Base-by-base conservation (phyloP, 257 asterid species). In the Dorcoceras hygrometricum region DNA sequence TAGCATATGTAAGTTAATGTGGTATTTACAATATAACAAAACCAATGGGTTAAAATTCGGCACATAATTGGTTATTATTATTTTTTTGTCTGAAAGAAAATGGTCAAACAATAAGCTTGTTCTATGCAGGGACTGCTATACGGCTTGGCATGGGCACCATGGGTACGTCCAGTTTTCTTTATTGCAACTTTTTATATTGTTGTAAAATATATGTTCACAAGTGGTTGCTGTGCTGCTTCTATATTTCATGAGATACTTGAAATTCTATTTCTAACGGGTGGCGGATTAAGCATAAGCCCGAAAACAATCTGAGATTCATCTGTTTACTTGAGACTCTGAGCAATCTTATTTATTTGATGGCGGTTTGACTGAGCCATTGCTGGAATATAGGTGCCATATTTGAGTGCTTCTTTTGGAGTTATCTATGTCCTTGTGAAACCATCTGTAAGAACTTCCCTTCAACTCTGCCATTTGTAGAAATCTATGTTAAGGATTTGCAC, bases 61-160 rank as follows among this genome's bases (percentile, higher is more conserved):
- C 22, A 7, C 8, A 12, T 48, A 31, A 22, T 9, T n/a, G 8
- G 8, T 43, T 60, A 36, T 24, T 18, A 34, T 34, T 31, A 31
- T 24, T 26, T 63, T 69, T 58, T 60, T n/a, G 53, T 4, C 54
- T 43, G 39, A 50, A 51, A 67, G 63, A 46, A 34, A 57, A 57
- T 57, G 51, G 36, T 67, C 75, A 75, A 46, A 77, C 66, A 24
- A 3, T 46, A 18, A 22, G 26, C 24, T 69, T 65, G 59, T 5
- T 69, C 53, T 66, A 31, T 56, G 66, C 88, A 91, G 98, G 98
- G 96, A 72, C 67, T 89, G 73, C 81, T 89, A n/a, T 87, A 86
- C 66, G 98, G 98, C 63, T 80, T 87, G 82, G 98, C 98, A 24
- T 92, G 97, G 98, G 96, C 98, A 53, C 78, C 98, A 22, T 92